Evolutionary conservation across 805 yeast species (phyloP).

Genomic region (Metschnikowia bowlesiae): DNA sequence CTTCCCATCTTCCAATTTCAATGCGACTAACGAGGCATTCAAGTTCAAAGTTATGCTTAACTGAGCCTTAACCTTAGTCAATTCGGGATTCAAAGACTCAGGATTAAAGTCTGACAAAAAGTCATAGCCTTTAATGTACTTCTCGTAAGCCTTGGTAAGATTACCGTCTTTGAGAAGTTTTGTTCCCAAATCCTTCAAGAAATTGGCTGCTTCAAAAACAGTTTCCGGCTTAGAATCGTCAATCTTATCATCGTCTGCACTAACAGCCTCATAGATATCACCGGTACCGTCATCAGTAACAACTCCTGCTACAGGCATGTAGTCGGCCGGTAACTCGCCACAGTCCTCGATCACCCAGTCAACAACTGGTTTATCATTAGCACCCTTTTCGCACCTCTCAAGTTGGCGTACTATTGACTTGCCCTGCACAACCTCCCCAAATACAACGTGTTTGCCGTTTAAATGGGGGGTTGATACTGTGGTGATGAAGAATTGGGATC

Average conservation of each 20-base stretch:
- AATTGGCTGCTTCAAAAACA: slow-evolving; percentile 61
- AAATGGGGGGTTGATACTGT: slow-evolving; percentile 85
- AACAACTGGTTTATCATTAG: slow-evolving; percentile 63
- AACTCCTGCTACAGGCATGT: slow-evolving; percentile 42
- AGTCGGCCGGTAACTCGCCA: slow-evolving; percentile 69
- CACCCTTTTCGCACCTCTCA: slow-evolving; percentile 65
- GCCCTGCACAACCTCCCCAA: slow-evolving; percentile 82
- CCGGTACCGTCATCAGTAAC: slow-evolving; percentile 75
- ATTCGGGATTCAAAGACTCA: slow-evolving; percentile 55
- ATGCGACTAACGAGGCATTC: slow-evolving; percentile 70
- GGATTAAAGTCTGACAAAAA: slow-evolving; percentile 74
- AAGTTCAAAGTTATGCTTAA: slow-evolving; percentile 62
- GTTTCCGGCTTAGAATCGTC: slow-evolving; percentile 56
- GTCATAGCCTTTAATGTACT: slow-evolving; percentile 68
- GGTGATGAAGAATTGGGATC: slow-evolving; percentile 95
- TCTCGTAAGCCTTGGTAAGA: slow-evolving; percentile 50
- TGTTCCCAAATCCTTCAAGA: slow-evolving; percentile 76
- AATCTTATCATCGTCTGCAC: slow-evolving; percentile 69
- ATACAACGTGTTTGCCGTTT: slow-evolving; percentile 93
- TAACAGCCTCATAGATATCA: slow-evolving; percentile 70
- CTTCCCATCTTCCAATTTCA: slow-evolving; percentile 55
- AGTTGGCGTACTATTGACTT: slow-evolving; percentile 74
- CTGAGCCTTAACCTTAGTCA: slow-evolving; percentile 44
- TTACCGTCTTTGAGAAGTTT: slow-evolving; percentile 64
- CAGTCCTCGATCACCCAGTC: slow-evolving; percentile 73